A percentile compares a stretch with the other conserved stretches of the same genome.
These are phyloP conservation scores for Gamsiella multidivaricata DNA, from an alignment of 192 early-diverging fungal genomes.

Conservation along the genomic window DNA sequence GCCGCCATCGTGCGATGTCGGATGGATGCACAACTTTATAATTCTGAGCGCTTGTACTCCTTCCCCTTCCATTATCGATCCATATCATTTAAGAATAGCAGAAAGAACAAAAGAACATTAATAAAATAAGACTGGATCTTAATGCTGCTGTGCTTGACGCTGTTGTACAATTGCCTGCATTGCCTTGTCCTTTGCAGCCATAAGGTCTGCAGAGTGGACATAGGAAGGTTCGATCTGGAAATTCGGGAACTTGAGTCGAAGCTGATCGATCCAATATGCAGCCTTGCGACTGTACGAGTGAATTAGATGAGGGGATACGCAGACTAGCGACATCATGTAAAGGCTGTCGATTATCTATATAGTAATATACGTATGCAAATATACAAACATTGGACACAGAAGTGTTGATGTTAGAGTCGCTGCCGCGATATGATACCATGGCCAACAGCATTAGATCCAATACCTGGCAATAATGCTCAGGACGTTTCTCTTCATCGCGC, in stretches of 20 bases:
- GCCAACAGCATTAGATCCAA: no score
- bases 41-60: slow-evolving; percentile 46
- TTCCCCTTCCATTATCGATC: background rate
- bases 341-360: slow-evolving; percentile 25
- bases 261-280: slow-evolving; percentile 12
- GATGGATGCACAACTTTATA: slow-evolving; percentile 55
- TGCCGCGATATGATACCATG: no score
- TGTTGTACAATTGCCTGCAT: slow-evolving; percentile 9
- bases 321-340: slow-evolving; percentile 28
- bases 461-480: slow-evolving; percentile 23
- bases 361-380: background rate
- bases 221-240: slow-evolving; percentile 9
- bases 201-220: background rate
- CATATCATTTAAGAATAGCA: background rate
- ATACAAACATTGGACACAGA: no score
- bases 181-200: slow-evolving; percentile 17
- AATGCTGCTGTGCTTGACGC: background rate
- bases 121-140: background rate
- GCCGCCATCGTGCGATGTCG: slow-evolving; percentile 56
- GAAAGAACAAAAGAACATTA: background rate
- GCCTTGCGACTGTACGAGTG: slow-evolving; percentile 31
- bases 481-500: background rate
- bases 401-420: no score
- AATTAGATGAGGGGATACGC: slow-evolving; percentile 6
- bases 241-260: slow-evolving; percentile 7